These are phyloP conservation scores for Luffa aegyptiaca DNA, from an alignment of 306 rosid species.

Conservation along the genomic window DNA sequence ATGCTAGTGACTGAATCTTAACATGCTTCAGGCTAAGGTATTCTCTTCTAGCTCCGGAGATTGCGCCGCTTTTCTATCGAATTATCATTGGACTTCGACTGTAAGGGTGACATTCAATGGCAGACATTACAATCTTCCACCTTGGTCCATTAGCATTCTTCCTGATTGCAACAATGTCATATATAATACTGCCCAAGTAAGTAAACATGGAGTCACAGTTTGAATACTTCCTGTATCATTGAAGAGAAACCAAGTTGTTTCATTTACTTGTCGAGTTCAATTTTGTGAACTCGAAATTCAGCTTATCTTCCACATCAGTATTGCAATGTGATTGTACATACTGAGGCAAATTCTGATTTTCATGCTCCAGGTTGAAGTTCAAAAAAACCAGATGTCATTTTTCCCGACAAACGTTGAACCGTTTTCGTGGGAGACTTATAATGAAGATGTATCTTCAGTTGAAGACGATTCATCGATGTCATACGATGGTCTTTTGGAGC, in stretches of 20 bases:
- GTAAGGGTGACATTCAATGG: constrained; percentile 48
- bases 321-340: background rate
- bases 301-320: background rate
- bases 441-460: constrained; percentile 45
- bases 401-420: constrained; percentile 22
- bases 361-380: constrained; percentile 41
- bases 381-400: constrained; percentile 10
- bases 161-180: constrained; percentile 69
- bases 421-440: constrained; percentile 46
- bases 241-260: background rate
- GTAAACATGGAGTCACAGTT: background rate
- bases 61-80: constrained; percentile 83
- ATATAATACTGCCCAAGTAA: constrained; percentile 78
- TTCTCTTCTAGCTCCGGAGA: constrained; percentile 42
- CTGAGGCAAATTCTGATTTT: background rate
- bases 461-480: constrained; percentile 27
- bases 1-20: constrained; percentile 7
- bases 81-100: constrained; percentile 36
- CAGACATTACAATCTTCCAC: constrained; percentile 50
- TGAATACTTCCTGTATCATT: background rate
- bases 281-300: background rate
- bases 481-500: constrained; percentile 57
- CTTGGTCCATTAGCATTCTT: constrained; percentile 86
- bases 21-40: constrained; percentile 45
- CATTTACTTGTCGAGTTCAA: background rate